Evolutionary conservation across 352 stramenopile genomes (phyloP).

Genomic region (Pythium brassicae): DNA sequence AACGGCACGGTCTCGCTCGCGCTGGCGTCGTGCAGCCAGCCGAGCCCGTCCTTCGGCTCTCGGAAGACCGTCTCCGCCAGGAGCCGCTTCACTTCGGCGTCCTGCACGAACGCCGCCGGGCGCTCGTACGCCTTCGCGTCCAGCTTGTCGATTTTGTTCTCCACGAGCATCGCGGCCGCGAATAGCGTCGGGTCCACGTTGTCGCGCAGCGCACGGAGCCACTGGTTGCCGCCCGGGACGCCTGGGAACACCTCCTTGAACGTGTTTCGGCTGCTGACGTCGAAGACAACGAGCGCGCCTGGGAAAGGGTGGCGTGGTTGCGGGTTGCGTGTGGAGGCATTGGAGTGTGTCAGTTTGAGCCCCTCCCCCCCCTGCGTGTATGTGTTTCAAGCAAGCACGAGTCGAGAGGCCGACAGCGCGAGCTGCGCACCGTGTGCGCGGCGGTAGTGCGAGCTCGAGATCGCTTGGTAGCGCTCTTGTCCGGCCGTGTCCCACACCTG

Average conservation of each 20-base stretch:
- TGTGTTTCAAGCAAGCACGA: background rate
- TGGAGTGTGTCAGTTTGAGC: background rate
- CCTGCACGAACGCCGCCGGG: slow-evolving; percentile 36
- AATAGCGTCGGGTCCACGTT: slow-evolving; percentile 50
- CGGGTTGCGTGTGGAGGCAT: too few species aligned
- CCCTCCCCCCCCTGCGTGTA: too few species aligned
- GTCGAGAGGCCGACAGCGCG: background rate
- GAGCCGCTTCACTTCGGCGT: slow-evolving; percentile 42
- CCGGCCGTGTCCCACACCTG: slow-evolving; percentile 72
- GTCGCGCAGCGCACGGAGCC: slow-evolving; percentile 59
- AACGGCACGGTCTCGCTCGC: slow-evolving; percentile 41
- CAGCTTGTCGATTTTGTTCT: slow-evolving; percentile 71
- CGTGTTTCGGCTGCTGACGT: slow-evolving; percentile 53
- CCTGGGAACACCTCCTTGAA: slow-evolving; percentile 67
- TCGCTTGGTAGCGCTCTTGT: slow-evolving; percentile 68
- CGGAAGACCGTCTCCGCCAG: slow-evolving; percentile 45
- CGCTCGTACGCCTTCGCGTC: slow-evolving; percentile 27
- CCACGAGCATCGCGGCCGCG: slow-evolving; percentile 59
- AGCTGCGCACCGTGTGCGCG: slow-evolving; percentile 40
- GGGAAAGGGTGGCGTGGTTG: too few species aligned
- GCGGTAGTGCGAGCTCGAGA: slow-evolving; percentile 71
- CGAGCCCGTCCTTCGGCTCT: slow-evolving; percentile 37
- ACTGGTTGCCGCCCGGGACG: slow-evolving; percentile 41
- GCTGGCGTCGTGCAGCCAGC: slow-evolving; percentile 47
- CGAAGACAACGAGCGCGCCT: slow-evolving; percentile 68